Evolutionary conservation across 495 filamentous ascomycete species (phyloP).

Genomic region (Echria macrotheca): DNA sequence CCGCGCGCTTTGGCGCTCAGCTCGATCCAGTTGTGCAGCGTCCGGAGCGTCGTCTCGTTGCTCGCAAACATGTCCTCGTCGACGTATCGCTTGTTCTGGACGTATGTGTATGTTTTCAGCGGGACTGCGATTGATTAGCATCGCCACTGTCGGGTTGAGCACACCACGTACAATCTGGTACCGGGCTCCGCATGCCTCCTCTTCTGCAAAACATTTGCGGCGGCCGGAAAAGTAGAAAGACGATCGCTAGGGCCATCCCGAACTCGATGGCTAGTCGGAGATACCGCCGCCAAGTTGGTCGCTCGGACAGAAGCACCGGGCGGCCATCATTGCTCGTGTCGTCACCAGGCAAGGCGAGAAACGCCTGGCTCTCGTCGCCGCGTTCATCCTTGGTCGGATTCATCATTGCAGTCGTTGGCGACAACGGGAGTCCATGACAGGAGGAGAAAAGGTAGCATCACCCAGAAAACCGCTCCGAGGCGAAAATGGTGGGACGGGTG

Average conservation of each 20-base stretch:
- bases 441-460: no score
- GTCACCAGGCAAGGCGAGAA: background rate
- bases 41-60: slow-evolving; percentile 32
- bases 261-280: background rate
- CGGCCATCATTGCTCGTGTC: background rate
- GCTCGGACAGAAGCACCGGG: no score
- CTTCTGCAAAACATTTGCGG: background rate
- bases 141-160: no score
- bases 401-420: no score
- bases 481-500: no score
- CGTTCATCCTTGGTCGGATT: slow-evolving; percentile 19
- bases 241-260: slow-evolving; percentile 13
- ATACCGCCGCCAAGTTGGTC: background rate
- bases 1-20: slow-evolving; percentile 38
- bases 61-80: slow-evolving; percentile 42
- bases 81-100: slow-evolving; percentile 32
- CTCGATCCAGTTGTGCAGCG: slow-evolving; percentile 42
- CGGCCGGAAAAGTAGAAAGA: slow-evolving; percentile 9
- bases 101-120: slow-evolving; percentile 37
- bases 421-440: no score
- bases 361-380: background rate
- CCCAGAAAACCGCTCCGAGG: no score
- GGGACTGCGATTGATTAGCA: slow-evolving; percentile 27
- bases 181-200: slow-evolving; percentile 5
- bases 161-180: slow-evolving; percentile 11